Base-by-base conservation (phyloP, 768 basidiomycete genomes). In the Lactarius hatsudake region DNA sequence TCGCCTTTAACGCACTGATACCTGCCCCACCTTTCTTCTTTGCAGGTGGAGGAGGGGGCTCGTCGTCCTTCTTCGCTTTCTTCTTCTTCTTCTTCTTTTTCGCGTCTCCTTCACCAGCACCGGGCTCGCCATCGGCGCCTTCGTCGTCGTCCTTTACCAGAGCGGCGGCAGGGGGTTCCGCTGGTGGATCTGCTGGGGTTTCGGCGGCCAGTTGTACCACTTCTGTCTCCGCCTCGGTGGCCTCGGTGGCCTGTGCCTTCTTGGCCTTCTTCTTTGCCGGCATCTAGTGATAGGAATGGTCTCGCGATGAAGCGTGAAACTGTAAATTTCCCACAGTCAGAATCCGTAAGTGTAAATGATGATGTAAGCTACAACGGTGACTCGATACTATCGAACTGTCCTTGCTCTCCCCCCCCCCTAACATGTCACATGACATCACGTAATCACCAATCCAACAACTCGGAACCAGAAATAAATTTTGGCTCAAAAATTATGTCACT, bases 211-310 rank as follows among this genome's bases (percentile, higher is more conserved):
- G 5, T 26, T 53, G 23, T 5, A 53, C 56, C 7, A 42, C 56
- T 42, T 42, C n/a, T 13, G 30, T 55, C 38, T 78, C 78, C 48
- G 76, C 74, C 5, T 74, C 75, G 23, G 73, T 17, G 26, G 76
- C 74, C 7, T 75, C 75, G 32, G 74, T 71, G 2, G 65, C 69
- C 30, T 68, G 72, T 9, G 76, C 78, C 71, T 90, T 96, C 79
- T 95, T 97, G 2, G 89, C 93, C 76, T 96, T 97, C 82, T 96
- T 96, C 82, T 93, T 95, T 0, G 92, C 93, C 93, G 51, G 51
- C 51, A 51, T 51, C 23, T 51, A 53, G 26, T 53, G 51, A 26
- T 53, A 53, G 13, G 48, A 40, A 17, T 40, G 40, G 48, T 15
- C 12, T 23, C 5, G 51, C 51, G 51, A 51, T 51, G 51, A 51